Conservation (phyloP, 495 filamentous ascomycete genomes). For the Sordaria brevicollis region DNA sequence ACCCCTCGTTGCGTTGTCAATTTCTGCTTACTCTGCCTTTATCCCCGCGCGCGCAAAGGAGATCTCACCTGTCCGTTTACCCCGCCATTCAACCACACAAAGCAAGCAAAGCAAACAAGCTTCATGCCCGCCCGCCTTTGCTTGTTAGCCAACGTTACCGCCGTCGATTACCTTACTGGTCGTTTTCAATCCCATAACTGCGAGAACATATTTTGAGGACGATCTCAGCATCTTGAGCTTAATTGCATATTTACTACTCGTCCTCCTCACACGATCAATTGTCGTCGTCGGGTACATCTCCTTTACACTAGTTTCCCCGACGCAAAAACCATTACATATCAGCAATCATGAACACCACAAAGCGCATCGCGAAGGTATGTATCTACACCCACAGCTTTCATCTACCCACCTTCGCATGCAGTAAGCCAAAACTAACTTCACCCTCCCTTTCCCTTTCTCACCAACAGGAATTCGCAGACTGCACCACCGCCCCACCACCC, state of each 20-base stretch:
- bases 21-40: background rate
- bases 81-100: background rate
- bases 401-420: background rate
- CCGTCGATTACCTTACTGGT: background rate
- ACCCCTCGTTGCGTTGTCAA: background rate
- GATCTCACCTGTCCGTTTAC: background rate
- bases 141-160: background rate
- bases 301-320: background rate
- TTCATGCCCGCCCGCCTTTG: background rate
- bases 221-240: background rate
- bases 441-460: background rate
- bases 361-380: conserved; percentile 52
- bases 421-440: background rate
- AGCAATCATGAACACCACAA: conserved; percentile 39
- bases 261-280: background rate
- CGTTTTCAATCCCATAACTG: background rate
- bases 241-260: background rate
- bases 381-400: background rate
- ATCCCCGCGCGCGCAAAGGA: background rate
- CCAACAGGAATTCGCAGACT: conserved; percentile 70
- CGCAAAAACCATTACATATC: too few species aligned
- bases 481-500: conserved; percentile 49
- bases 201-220: background rate
- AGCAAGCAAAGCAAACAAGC: background rate
- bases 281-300: background rate